phyloP scores from a whole-genome alignment of 1,139 yeast species.

The Candida neerlandica region DNA sequence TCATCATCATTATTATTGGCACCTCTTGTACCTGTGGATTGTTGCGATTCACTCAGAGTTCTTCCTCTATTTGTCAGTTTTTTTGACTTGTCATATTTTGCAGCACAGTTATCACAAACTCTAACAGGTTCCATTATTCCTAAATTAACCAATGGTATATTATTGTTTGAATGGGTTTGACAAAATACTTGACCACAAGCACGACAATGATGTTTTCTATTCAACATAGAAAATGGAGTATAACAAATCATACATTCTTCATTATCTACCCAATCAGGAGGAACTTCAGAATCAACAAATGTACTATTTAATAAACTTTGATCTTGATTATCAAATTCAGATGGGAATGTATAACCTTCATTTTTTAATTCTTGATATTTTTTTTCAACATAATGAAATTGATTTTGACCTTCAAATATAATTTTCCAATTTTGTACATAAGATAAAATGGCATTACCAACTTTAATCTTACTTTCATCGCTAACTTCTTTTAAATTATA shows the following conservation, averaged over 20 bases:
- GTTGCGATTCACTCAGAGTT: not conserved
- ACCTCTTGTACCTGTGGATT: conserved; percentile 1
- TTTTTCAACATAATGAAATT: conserved; percentile 64
- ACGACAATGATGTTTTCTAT: conserved; percentile 94
- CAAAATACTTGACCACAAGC: conserved; percentile 96
- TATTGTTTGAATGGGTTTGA: conserved; percentile 76
- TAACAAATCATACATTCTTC: conserved; percentile 97
- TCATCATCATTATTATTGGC: conserved; percentile 19
- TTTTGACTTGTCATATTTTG: conserved; percentile 39
- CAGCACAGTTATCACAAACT: conserved; percentile 89
- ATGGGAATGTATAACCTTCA: conserved; percentile 75
- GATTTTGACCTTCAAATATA: conserved; percentile 71
- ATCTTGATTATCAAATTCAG: conserved; percentile 29
- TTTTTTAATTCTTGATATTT: conserved; percentile 60
- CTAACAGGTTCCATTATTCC: conserved; percentile 91
- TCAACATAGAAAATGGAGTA: conserved; percentile 72
- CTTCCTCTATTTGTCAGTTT: not conserved
- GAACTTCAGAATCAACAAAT: conserved; percentile 85
- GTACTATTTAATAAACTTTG: conserved; percentile 37
- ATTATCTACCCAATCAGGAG: conserved; percentile 98
- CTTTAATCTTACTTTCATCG: conserved; percentile 53
- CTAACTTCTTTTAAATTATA: conserved; percentile 35
- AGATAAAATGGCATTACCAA: conserved; percentile 61
- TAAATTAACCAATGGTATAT: conserved; percentile 70
- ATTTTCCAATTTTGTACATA: conserved; percentile 77